Base-by-base conservation (phyloP, 345 rosid genomes). In the Hibiscus tridactylites region DNA sequence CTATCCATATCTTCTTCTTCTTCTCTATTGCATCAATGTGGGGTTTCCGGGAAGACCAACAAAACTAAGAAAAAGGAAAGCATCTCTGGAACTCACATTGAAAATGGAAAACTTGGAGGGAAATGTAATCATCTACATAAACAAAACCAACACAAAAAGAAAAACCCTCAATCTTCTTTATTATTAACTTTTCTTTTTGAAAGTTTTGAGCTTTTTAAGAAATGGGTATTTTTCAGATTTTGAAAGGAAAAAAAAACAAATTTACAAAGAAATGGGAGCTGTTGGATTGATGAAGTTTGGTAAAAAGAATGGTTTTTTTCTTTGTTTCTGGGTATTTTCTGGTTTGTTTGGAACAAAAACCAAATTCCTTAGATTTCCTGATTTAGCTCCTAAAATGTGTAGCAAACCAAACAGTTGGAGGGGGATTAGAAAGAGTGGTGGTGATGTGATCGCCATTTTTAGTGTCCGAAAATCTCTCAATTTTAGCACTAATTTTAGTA, bases 381-480 rank as follows among this genome's bases (percentile, higher is more conserved):
- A 71, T 81, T 81, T 79, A 75, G 78, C 83, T 89, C 89, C 90
- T 83, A 79, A 75, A 84, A 85, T 79, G 73, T 47, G 83, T 86
- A 83, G 71, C 80, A 74, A 71, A 79, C 89, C 92, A 80, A 82
- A 88, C 93, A 90, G 69, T 81, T 87, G 90, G 90, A 81, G 79
- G 85, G 78, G 73, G 77, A 76, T 47, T 54, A 78, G 74, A 70
- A 61, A 39, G 69, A 50, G 58, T 64, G 60, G 64, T 62, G 39
- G 15, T 16, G 71, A 65, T 74, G 79, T 63, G 46, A 62, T 58
- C 31, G 13, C 61, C 85, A 80, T 78, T 84, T 82, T 79, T 77
- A 75, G 83, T 35, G 21, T 68, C 53, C 42, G 53, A 65, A 63
- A 28, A 21, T 16, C 16, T 46, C 61, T 33, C 35, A 17, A 57